Evolutionary conservation across 169 alveolate species (phyloP), one percentile per base, ranked within the genome.

Genomic region (Cryptosporidium meleagridis): DNA sequence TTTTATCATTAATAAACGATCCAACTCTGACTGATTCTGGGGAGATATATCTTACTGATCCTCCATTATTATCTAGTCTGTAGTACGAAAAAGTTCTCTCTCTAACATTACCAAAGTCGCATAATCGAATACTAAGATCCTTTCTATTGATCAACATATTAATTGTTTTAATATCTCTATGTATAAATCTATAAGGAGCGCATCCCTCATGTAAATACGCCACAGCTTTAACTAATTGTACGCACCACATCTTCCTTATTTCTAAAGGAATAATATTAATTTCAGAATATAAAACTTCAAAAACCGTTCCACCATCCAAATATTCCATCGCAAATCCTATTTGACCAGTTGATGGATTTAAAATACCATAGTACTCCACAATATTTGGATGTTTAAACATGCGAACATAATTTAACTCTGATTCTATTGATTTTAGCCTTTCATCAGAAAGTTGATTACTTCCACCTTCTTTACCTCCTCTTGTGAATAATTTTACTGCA

Each of bases 61-160:
- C 96, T 45, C 96, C 96, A 87, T 94, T 94, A 52, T 94, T 94
- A 23, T 94, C 96, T 39, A 94, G 91, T 39, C 85, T 75, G 61
- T 92, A 86, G 37, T 85, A 92, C 31, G 95, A 94, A 75, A 91
- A 80, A 23, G 91, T 75, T 53, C 84, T 92, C 31, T 86, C 87
- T 48, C 95, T 80, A 9, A 95, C 93, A 85, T 94, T 94, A 51
- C 96, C 96, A 70, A 94, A 94, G 44, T 94, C 96, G 85, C 96
- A 94, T 23, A 94, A 87, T 41, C 91, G 91, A 41, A 94, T 72
- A n/a, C 92, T 92, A 85, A 69, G 73, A 91, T 94, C 94, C 0
- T 39, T 80, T 3, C 71, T 85, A 35, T 94, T 93, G n/a, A 94
- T 86, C 48, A 94, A 80, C 26, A 94, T 65, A 69, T 94, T 94